phyloP scores from a whole-genome alignment of 306 rosid species.

The Pterocarpus santalinus region DNA sequence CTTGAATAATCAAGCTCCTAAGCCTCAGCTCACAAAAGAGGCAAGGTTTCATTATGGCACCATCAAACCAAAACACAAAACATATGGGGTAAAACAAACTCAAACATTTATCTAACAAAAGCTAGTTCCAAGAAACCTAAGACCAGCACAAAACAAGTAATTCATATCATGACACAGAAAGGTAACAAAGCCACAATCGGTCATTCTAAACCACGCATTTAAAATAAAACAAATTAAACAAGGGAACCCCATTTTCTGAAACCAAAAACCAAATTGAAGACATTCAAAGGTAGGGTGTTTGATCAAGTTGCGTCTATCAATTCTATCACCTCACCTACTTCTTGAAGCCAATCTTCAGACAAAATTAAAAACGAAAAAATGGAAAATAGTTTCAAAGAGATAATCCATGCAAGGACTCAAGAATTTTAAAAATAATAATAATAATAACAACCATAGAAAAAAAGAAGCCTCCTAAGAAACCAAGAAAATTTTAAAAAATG shows the following conservation, averaged over 20 bases:
- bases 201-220: constrained; percentile 4
- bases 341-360: not conserved
- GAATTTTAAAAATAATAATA: not conserved
- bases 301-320: constrained; percentile 22
- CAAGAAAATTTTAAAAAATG: not conserved
- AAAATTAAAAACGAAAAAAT: not conserved
- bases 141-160: constrained; percentile 12
- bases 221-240: not conserved
- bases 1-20: constrained; percentile 28
- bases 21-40: constrained; percentile 29
- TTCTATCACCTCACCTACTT: constrained; percentile 33
- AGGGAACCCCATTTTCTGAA: constrained; percentile 26
- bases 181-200: constrained; percentile 35
- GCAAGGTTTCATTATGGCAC: constrained; percentile 26
- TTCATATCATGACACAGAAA: constrained; percentile 1
- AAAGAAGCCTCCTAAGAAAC: not conserved
- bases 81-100: not conserved
- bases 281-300: not conserved
- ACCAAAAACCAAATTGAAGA: constrained; percentile 34
- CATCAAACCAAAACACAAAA: constrained; percentile 6
- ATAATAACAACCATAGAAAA: not conserved
- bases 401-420: constrained; percentile 36
- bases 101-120: constrained; percentile 16
- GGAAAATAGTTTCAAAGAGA: not conserved
- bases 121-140: constrained; percentile 42